phyloP scores from a whole-genome alignment of 306 rosid species.

The Elaeagnus macrophylla region DNA sequence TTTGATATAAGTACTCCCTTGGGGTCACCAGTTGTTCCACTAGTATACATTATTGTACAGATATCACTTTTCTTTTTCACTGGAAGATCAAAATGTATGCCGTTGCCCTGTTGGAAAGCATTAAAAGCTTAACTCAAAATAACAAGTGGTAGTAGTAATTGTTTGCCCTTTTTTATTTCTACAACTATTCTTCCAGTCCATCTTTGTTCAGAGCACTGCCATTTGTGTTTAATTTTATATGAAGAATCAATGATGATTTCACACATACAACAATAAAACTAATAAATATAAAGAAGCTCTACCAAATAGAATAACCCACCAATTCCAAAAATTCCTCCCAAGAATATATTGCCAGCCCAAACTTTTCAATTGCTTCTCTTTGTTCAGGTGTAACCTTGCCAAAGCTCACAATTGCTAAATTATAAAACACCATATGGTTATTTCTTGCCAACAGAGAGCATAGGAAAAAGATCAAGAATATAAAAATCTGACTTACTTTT shows the following conservation, averaged over 20 bases:
- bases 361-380: constrained; percentile 53
- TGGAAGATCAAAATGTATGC: constrained; percentile 68
- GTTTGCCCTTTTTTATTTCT: too few species aligned
- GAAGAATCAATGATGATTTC: too few species aligned
- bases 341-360: constrained; percentile 53
- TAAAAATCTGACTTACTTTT: constrained; percentile 42
- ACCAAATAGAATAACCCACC: constrained; percentile 41
- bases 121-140: constrained; percentile 14
- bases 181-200: too few species aligned
- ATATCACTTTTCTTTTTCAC: constrained; percentile 61
- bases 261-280: too few species aligned
- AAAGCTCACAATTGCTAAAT: constrained; percentile 80
- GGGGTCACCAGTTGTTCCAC: constrained; percentile 97
- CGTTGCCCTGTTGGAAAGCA: constrained; percentile 46
- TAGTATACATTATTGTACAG: constrained; percentile 94
- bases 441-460: background rate
- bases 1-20: constrained; percentile 91
- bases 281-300: too few species aligned
- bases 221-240: too few species aligned
- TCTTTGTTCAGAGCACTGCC: too few species aligned
- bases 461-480: constrained; percentile 18
- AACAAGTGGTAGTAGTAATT: too few species aligned
- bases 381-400: constrained; percentile 69
- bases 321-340: constrained; percentile 75
- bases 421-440: constrained; percentile 13